Base-by-base conservation (phyloP, 2,329 filamentous ascomycete species). In the Fusarium sp. region DNA sequence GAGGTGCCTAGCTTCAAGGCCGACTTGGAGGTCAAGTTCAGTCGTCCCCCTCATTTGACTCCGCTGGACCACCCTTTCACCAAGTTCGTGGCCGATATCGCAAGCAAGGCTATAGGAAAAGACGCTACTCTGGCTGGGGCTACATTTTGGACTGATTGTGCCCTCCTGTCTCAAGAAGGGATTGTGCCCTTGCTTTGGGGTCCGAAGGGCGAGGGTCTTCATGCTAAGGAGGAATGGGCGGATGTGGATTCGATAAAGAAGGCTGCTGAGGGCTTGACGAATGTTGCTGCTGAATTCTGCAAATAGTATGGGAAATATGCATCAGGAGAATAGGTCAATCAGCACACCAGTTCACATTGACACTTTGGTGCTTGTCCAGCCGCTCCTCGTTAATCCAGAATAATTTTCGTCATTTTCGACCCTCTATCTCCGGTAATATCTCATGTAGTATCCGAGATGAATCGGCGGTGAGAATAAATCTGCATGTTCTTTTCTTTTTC, bases 71-170 rank as follows among this genome's bases (percentile, higher is more conserved):
- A 86, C 61, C 77, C 80, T 1, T 79, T 86, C 23, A 78, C 79
- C 0, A 61, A 76, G 4, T 72, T 79, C 5, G 76, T 80, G 0
- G 54, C 71, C 1, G 67, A 77, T 0, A 71, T 76, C 34, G 75
- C 79, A 1, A 60, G 73, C 2, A 42, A 69, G 3, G 69, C 76
- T 0, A 67, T 81, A 1, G 79, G 76, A 0, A 59, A 36, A 7
- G 58, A 76, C 0, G 73, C 77, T 0, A 60, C 58, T 0, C 62
- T 82, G 0, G 27, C 58, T 2, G 78, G 77, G 6, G 78, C 72
- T 1, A 70, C 79, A 0, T 85, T 80, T 64, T 87, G 84, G 85
- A 84, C 82, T 0, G 84, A 87, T 69, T 83, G 80, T n/a, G 84
- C 84, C 2, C 71, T 86, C 11, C 66, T 87, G 1, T 76, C 78